Evolutionary conservation across 2,329 filamentous ascomycete genomes (phyloP), one percentile per base, ranked within the genome.

Genomic region (Cladorrhinum sp.): DNA sequence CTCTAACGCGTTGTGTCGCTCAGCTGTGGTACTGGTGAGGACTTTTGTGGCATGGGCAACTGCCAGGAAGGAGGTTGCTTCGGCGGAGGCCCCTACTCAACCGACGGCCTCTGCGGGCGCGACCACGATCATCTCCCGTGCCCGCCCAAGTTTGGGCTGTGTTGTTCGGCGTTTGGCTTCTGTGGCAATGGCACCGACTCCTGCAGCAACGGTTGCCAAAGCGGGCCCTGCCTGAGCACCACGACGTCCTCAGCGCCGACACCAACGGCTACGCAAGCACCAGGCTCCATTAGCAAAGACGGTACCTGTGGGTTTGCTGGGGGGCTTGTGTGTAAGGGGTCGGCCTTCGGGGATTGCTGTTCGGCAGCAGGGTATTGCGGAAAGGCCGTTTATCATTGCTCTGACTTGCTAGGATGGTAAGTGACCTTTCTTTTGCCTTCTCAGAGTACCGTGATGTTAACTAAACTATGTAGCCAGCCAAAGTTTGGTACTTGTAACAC

Each of bases 111-210:
- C 2, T 18, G 23, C 5, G 23, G 23, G 9, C 9, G 10, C 20
- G n/a, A 25, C 20, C 10, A 20, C 18, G n/a, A n/a, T n/a, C n/a
- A n/a, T n/a, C n/a, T n/a, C n/a, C n/a, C n/a, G n/a, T n/a, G n/a
- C n/a, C n/a, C n/a, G n/a, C n/a, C n/a, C n/a, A 29, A 13, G 23
- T 57, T 57, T 24, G 62, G 62, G 13, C 50, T 50, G 36, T 64
- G 62, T 49, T 64, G 62, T 24, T 62, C 60, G n/a, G 27, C 51
- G 48, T 32, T 49, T 20, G 57, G 57, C 6, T 64, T 57, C 20
- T 64, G 62, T 49, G 62, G 62, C 3, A 41, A 20, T 2, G 38
- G 48, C 13, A 36, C 23, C n/a, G 55, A 57, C 25, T 55, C 60
- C 29, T 64, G 62, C 57, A 54, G 53, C n/a, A 10, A 27, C 1